phyloP scores from a whole-genome alignment of 768 basidiomycete species.

The Tulasnella sp. region DNA sequence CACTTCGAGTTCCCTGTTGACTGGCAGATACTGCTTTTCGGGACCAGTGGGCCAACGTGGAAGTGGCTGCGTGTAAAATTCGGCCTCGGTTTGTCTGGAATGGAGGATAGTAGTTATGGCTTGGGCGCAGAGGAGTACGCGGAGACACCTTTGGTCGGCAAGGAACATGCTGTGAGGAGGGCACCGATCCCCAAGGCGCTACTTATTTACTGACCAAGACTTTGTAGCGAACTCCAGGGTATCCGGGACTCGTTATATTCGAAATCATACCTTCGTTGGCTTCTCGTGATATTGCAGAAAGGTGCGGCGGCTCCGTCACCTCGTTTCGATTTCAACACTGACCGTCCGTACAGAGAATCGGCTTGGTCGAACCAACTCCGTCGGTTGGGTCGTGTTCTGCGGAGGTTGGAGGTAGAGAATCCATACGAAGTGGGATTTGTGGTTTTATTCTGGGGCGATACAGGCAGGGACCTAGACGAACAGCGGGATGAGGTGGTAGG shows the following conservation, averaged over 20 bases:
- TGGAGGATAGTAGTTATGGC: slow-evolving; percentile 1
- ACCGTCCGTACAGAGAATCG: background rate
- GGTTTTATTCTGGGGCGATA: slow-evolving; percentile 6
- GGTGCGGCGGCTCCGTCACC: background rate
- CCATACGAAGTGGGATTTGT: slow-evolving; percentile 1
- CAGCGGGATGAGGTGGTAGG: background rate
- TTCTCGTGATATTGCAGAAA: background rate
- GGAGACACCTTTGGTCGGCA: background rate
- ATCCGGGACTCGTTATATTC: slow-evolving; percentile 21
- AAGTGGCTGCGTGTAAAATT: slow-evolving; percentile 21
- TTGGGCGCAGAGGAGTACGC: background rate
- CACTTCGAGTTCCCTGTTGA: slow-evolving; percentile 14
- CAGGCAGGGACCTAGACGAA: background rate
- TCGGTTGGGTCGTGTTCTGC: background rate
- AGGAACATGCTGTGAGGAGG: background rate
- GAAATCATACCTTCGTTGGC: slow-evolving; percentile 8
- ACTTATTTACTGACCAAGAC: background rate
- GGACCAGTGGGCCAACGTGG: slow-evolving; percentile 5
- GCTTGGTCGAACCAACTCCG: background rate
- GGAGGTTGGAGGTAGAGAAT: background rate
- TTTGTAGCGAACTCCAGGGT: background rate
- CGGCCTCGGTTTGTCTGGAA: background rate
- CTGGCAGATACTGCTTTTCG: slow-evolving; percentile 16
- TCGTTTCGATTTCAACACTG: background rate
- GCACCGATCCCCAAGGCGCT: background rate